phyloP scores from a whole-genome alignment of 1,139 yeast species.

The Blastobotrys illinoisensis region DNA sequence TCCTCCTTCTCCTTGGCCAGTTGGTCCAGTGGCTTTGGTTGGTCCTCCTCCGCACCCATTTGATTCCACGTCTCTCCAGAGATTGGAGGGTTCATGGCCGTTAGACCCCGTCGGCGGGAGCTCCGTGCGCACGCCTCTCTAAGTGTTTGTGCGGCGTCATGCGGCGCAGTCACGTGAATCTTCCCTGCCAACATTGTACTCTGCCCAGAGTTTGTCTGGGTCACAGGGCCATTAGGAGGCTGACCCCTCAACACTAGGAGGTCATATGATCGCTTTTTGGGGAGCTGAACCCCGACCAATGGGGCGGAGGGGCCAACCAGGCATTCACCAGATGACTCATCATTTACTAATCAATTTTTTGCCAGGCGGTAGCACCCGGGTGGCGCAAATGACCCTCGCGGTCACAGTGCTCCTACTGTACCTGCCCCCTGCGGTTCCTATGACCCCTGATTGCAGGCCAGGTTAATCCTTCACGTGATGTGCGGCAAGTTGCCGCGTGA shows the following conservation, averaged over 20 bases:
- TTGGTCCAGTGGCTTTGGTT: not conserved
- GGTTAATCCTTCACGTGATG: not conserved
- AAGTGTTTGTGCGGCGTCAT: not conserved
- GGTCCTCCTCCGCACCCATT: not conserved
- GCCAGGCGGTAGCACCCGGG: not conserved
- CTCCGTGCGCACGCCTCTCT: not conserved
- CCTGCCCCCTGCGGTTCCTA: too few species aligned
- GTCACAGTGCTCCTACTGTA: too few species aligned
- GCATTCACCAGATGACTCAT: not conserved
- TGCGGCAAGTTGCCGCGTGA: not conserved
- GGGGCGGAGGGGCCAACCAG: too few species aligned
- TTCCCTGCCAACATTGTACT: not conserved
- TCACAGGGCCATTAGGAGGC: too few species aligned
- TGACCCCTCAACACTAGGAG: not conserved
- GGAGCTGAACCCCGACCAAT: too few species aligned
- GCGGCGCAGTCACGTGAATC: not conserved
- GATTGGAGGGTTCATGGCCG: not conserved
- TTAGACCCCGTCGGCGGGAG: not conserved
- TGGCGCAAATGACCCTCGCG: not conserved
- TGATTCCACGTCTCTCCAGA: not conserved
- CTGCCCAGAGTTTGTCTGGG: too few species aligned
- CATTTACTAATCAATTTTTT: not conserved
- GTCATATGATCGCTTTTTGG: too few species aligned
- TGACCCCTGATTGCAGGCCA: too few species aligned
- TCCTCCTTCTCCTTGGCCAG: not conserved